These are phyloP conservation scores for Coprinopsis marcescibilis DNA, from an alignment of 768 basidiomycete genomes.

Conservation along the genomic window DNA sequence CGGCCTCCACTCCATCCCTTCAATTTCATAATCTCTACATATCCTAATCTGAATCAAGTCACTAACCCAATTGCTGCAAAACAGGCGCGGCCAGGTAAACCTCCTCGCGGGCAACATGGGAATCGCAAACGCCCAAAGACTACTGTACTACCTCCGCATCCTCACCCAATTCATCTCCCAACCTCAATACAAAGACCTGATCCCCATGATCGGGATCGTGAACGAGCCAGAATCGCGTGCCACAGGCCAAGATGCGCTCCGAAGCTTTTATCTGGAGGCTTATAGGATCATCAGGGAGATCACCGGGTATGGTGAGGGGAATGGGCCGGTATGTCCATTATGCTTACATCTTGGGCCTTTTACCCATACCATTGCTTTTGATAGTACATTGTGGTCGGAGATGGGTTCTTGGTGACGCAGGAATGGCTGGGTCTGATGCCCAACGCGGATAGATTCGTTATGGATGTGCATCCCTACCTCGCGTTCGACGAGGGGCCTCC, in stretches of 20 bases:
- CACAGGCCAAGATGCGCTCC: slow-evolving; percentile 50
- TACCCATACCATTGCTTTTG: not conserved
- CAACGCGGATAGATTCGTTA: slow-evolving; percentile 55
- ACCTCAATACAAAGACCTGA: slow-evolving; percentile 61
- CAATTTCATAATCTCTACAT: too few relatives aligned
- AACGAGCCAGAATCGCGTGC: slow-evolving; percentile 47
- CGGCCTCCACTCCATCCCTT: too few relatives aligned
- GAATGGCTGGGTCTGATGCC: slow-evolving; percentile 44
- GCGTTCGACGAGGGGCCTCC: slow-evolving; percentile 43
- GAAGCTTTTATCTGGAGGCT: slow-evolving; percentile 54
- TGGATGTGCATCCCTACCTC: slow-evolving; percentile 70
- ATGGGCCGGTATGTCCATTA: slow-evolving; percentile 34
- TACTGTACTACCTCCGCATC: slow-evolving; percentile 73
- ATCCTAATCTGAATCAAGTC: too few relatives aligned
- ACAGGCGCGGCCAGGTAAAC: slow-evolving; percentile 46
- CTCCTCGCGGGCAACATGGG: slow-evolving; percentile 75
- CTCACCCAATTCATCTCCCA: slow-evolving; percentile 79
- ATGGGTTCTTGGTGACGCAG: slow-evolving; percentile 37
- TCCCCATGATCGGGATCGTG: slow-evolving; percentile 62
- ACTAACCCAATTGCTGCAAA: not conserved
- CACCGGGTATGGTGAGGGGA: slow-evolving; percentile 71
- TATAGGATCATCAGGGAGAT: slow-evolving; percentile 59
- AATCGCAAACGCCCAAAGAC: slow-evolving; percentile 76
- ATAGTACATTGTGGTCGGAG: slow-evolving; percentile 46
- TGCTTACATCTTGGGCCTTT: not conserved